Evolutionary conservation across 305 asterid genomes (phyloP).

Genomic region (Striga hermonthica): DNA sequence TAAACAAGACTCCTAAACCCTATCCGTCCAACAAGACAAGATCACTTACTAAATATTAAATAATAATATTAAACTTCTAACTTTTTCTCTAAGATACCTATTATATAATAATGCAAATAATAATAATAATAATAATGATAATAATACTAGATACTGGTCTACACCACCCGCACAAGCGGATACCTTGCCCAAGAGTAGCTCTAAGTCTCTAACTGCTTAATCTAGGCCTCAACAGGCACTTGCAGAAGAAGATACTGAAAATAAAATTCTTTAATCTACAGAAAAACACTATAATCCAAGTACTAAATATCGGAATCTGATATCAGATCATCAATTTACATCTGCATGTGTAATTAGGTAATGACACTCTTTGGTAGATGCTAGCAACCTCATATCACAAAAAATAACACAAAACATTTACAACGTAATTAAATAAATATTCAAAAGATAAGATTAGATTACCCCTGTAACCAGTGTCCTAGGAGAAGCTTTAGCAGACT

Average conservation of each 20-base stretch:
- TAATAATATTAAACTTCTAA: no score
- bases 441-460: constrained; percentile 1
- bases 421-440: constrained; percentile 7
- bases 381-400: constrained; percentile 2
- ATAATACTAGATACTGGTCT: no score
- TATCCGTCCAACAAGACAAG: no score
- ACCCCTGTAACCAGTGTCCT: constrained; percentile 26
- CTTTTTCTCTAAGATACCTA: no score
- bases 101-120: no score
- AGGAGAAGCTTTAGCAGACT: constrained; percentile 23
- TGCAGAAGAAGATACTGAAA: background rate
- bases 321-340: constrained; percentile 3
- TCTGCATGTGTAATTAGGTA: background rate
- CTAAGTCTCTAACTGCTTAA: no score
- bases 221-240: background rate
- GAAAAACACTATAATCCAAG: background rate
- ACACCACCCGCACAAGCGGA: background rate
- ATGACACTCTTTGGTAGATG: background rate
- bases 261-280: background rate
- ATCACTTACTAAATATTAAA: no score
- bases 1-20: no score
- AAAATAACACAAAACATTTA: background rate
- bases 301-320: background rate
- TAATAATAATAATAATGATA: no score
- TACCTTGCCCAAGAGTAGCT: background rate